Evolutionary conservation across 1,139 yeast genomes (phyloP).

Genomic region (Yamadazyma buinensis): DNA sequence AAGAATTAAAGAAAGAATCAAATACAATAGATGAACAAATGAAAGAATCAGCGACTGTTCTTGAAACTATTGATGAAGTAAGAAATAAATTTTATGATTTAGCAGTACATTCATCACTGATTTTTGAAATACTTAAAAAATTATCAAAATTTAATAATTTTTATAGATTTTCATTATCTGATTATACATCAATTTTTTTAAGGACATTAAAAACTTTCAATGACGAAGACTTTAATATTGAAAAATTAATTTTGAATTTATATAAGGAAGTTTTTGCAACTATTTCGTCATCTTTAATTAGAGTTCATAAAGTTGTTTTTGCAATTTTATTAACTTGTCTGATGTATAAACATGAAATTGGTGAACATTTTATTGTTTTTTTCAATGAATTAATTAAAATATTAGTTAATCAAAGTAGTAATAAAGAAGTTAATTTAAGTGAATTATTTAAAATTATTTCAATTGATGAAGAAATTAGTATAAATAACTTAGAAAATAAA

Average conservation of each 20-base stretch:
- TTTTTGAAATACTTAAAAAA: constrained; percentile 44
- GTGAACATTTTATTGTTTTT: constrained; percentile 18
- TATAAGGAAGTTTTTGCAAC: constrained; percentile 45
- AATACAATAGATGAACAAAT: constrained; percentile 51
- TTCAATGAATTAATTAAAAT: constrained; percentile 6
- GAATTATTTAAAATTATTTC: constrained; percentile 1
- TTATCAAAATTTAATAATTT: constrained; percentile 44
- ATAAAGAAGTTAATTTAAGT: not conserved
- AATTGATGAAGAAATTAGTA: constrained; percentile 9
- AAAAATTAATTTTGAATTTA: constrained; percentile 28
- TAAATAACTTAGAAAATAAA: constrained; percentile 1
- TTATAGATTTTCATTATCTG: constrained; percentile 57
- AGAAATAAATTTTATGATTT: constrained; percentile 48
- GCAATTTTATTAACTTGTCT: constrained; percentile 35
- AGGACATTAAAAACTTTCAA: constrained; percentile 26
- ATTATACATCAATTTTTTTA: constrained; percentile 40
- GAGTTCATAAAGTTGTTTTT: constrained; percentile 45
- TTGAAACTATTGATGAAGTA: constrained; percentile 49
- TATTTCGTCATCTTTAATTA: constrained; percentile 49
- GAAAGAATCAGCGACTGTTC: constrained; percentile 49
- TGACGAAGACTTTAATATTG: constrained; percentile 16
- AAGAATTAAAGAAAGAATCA: constrained; percentile 62
- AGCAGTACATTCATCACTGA: constrained; percentile 50
- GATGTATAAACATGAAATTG: constrained; percentile 25
- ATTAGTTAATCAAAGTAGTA: constrained; percentile 2